Conservation (phyloP, 192 early-diverging fungal genomes). For the Coemansia sp. region DNA sequence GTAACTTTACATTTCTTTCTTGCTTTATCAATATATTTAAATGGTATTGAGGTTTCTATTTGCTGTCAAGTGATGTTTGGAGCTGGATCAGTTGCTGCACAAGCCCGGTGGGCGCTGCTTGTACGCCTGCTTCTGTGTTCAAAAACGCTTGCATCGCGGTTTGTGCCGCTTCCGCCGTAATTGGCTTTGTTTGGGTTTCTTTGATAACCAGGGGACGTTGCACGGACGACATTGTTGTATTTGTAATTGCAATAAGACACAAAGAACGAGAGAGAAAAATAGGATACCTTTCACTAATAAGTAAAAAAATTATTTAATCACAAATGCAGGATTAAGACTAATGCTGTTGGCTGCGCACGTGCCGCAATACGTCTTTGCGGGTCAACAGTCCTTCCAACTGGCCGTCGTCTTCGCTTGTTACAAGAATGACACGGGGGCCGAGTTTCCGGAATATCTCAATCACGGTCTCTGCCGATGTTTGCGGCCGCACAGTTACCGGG, state of each 20-base stretch:
- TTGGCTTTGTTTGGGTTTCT: conserved; percentile 17
- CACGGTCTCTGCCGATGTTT: conserved; percentile 68
- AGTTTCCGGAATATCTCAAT: conserved; percentile 84
- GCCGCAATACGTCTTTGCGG: conserved; percentile 69
- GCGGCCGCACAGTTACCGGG: conserved; percentile 72
- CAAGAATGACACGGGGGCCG: conserved; percentile 70
- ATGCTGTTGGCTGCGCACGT: conserved; percentile 10
- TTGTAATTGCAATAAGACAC: not conserved
- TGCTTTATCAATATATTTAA: not conserved
- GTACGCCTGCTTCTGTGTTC: conserved; percentile 31
- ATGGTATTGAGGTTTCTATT: not conserved
- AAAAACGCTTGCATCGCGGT: conserved; percentile 24
- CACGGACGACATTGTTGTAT: conserved; percentile 7
- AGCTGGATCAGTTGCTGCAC: conserved; percentile 42
- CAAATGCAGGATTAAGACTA: not conserved
- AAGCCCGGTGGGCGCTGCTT: conserved; percentile 31
- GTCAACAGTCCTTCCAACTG: conserved; percentile 69
- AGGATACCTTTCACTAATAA: not conserved
- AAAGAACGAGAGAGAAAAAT: conserved; percentile 1
- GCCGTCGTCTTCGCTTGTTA: conserved; percentile 63
- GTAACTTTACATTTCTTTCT: conserved; percentile 30
- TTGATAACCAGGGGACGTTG: conserved; percentile 40
- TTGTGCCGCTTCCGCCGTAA: conserved; percentile 2
- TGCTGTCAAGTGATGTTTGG: conserved; percentile 6
- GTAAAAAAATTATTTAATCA: not conserved